phyloP scores from a whole-genome alignment of 1,284 basidiomycete genomes.

The Bothia castanella region DNA sequence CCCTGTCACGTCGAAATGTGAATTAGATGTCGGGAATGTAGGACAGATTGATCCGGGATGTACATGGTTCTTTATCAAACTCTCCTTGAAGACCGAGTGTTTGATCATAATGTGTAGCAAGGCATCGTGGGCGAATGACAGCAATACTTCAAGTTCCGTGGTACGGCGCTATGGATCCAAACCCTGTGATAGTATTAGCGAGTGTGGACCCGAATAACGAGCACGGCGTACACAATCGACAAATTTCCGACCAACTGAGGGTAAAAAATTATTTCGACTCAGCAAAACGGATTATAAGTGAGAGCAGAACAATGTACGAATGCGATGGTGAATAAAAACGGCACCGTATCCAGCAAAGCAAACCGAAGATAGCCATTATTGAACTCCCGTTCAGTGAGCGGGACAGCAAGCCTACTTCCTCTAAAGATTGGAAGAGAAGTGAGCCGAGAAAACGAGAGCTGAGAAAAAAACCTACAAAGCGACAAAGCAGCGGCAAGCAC shows the following conservation, averaged over 20 bases:
- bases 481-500: constrained; percentile 66
- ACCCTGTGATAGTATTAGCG: constrained; percentile 36
- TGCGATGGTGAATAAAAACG: constrained; percentile 71
- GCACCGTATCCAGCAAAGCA: constrained; percentile 58
- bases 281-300: too few species aligned
- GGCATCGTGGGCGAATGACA: constrained; percentile 52
- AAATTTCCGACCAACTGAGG: constrained; percentile 60
- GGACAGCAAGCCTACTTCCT: constrained; percentile 48
- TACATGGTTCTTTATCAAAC: constrained; percentile 65
- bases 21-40: too few species aligned
- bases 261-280: constrained; percentile 69
- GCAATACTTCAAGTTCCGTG: constrained; percentile 69
- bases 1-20: too few species aligned
- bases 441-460: too few species aligned
- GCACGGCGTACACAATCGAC: constrained; percentile 40
- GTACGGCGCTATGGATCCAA: constrained; percentile 74
- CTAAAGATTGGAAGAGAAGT: constrained; percentile 59
- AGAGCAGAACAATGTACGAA: constrained; percentile 55
- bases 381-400: constrained; percentile 66
- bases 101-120: constrained; percentile 75
- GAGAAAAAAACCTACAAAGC: constrained; percentile 52
- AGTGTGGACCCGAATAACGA: too few species aligned
- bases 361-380: constrained; percentile 66
- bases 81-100: constrained; percentile 81
- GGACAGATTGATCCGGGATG: too few species aligned